Base-by-base conservation (phyloP, 2,329 filamentous ascomycete genomes). In the Rhynchosporium secalis region DNA sequence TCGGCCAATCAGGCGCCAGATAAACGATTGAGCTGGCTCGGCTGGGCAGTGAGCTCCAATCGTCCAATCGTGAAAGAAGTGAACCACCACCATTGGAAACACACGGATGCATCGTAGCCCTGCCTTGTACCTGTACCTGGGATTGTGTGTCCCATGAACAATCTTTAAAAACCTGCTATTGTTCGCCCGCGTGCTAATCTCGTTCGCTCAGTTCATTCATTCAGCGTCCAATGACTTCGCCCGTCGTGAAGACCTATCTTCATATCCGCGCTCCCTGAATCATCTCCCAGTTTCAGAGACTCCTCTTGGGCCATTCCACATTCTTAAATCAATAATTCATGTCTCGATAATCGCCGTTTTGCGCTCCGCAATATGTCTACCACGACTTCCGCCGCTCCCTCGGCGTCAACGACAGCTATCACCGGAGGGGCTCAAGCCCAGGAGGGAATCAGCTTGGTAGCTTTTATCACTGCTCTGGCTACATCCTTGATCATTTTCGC, bases 391-490 rank as follows among this genome's bases (percentile, higher is more conserved):
- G 48, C 36, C 40, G 33, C 62, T 3, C n/a, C 58, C 55, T 45
- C 62, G 36, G 26, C 43, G 15, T 49, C 57, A 4, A 45, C 15
- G 3, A 41, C 52, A 12, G 55, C 45, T 12, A 56, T 54, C 5
- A 62, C 49, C 6, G 70, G 71, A 5, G 48, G 55, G 10, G 72
- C 61, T 5, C 72, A 74, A 55, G 56, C 5, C 28, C 62, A 63
- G 8, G 58, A 71, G 51, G 73, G 73, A 55, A 72, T 73, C 62
- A 71, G 68, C 62, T 58, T 74, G n/a, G 67, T 73, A 20, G 64
- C 70, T 8, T 70, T 75, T 57, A 47, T 73, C 7, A 71, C 73
- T 56, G 73, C 73, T 26, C 62, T 75, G 62, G 70, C 68, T 26
- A 65, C 69, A 48, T 70, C 71, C 54, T 55, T 73, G 51, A 60